These are phyloP conservation scores for Solanum arcanum DNA, from an alignment of 257 asterid species.

Conservation along the genomic window DNA sequence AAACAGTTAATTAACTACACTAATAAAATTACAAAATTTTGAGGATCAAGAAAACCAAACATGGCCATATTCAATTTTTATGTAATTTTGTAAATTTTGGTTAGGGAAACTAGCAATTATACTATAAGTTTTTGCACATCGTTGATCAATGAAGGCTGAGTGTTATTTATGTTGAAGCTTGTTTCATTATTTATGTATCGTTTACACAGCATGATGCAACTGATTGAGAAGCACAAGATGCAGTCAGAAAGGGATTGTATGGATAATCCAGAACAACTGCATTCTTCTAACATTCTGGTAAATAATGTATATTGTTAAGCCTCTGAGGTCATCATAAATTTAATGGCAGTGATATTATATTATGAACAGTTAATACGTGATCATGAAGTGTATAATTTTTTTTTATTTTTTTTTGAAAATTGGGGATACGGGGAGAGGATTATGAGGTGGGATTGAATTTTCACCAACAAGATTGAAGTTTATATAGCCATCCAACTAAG, in stretches of 20 bases:
- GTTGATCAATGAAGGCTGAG: not conserved
- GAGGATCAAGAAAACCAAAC: not conserved
- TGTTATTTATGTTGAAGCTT: not conserved
- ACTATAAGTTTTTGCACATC: not conserved
- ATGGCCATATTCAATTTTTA: not conserved
- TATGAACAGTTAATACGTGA: not conserved
- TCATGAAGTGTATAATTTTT: not conserved
- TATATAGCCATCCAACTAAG: not conserved
- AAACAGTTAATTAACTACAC: not conserved
- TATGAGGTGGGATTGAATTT: too few species aligned
- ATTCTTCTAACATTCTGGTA: conserved; percentile 25
- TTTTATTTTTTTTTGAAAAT: too few species aligned
- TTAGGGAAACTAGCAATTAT: not conserved
- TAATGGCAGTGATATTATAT: not conserved
- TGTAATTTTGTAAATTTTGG: not conserved
- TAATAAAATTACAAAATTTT: not conserved
- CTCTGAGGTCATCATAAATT: not conserved
- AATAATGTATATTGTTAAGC: not conserved
- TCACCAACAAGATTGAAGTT: not conserved
- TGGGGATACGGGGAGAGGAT: not conserved
- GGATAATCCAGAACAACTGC: conserved; percentile 4
- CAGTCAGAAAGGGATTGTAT: conserved; percentile 19
- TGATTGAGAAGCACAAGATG: conserved; percentile 39
- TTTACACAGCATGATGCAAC: conserved; percentile 48
- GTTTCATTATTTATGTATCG: not conserved